Conservation (phyloP, 2,329 filamentous ascomycete species). For the Penicillium sp. region DNA sequence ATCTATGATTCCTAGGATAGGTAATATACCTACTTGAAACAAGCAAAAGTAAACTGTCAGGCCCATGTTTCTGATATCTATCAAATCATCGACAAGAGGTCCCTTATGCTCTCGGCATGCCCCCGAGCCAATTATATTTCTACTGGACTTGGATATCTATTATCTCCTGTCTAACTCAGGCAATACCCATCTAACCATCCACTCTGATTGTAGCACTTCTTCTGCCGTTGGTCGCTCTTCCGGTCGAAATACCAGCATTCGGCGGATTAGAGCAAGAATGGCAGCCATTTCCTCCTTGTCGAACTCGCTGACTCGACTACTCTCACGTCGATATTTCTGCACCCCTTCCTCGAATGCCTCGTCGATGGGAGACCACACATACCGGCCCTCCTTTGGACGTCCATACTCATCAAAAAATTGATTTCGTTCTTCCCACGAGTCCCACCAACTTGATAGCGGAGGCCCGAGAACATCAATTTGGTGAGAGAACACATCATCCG, state of each 20-base stretch:
- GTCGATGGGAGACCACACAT: constrained; percentile 18
- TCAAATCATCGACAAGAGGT: no score
- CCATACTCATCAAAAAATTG: constrained; percentile 15
- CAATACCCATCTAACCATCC: constrained; percentile 33
- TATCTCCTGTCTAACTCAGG: constrained; percentile 8
- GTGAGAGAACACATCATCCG: constrained; percentile 19
- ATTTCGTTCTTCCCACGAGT: neutral
- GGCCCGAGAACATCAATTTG: constrained; percentile 22
- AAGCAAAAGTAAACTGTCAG: no score
- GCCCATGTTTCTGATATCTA: no score
- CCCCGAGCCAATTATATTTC: neutral
- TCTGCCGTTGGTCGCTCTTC: constrained; percentile 26
- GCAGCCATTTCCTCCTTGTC: constrained; percentile 18
- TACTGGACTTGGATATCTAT: neutral
- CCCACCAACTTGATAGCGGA: constrained; percentile 5
- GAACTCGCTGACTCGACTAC: constrained; percentile 15
- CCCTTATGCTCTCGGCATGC: neutral
- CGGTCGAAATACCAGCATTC: constrained; percentile 28
- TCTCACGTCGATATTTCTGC: constrained; percentile 17
- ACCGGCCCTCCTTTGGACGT: constrained; percentile 6
- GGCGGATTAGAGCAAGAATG: constrained; percentile 29
- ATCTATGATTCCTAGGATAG: no score
- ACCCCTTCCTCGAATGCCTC: constrained; percentile 24
- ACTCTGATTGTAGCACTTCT: constrained; percentile 30
- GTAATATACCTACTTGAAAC: no score